Conservation (phyloP, 805 yeast genomes). For the baker's yeast (Saccharomyces cerevisiae) region DNA sequence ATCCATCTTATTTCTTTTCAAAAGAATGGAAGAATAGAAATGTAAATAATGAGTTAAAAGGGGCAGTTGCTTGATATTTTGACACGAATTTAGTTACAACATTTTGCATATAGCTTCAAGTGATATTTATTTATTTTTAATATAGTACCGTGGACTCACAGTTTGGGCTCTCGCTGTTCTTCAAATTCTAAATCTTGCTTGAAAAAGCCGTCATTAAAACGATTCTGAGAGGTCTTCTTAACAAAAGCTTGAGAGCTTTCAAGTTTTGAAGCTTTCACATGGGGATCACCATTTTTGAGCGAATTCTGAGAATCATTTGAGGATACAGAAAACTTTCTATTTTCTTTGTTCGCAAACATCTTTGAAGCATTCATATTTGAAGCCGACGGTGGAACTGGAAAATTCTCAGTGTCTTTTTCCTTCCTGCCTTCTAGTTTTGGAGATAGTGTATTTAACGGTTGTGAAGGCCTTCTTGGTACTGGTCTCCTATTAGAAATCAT, state of each 20-base stretch:
- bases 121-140: neutral
- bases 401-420: neutral
- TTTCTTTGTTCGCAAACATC: slow-evolving; percentile 26
- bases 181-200: slow-evolving; percentile 3
- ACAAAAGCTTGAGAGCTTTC: slow-evolving; percentile 6
- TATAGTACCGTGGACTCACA: neutral
- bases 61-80: neutral
- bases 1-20: neutral
- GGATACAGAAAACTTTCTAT: slow-evolving; percentile 12
- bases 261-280: slow-evolving; percentile 1
- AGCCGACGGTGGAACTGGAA: slow-evolving; percentile 1
- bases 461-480: slow-evolving; percentile 13
- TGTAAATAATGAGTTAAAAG: neutral
- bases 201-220: slow-evolving; percentile 5
- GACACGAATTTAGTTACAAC: neutral
- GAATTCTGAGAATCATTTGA: slow-evolving; percentile 2
- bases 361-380: slow-evolving; percentile 14
- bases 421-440: neutral
- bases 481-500: slow-evolving; percentile 30
- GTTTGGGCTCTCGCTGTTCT: neutral
- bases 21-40: neutral
- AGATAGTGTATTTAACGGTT: slow-evolving; percentile 7
- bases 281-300: slow-evolving; percentile 1
- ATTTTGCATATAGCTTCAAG: neutral
- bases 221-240: slow-evolving; percentile 2